Evolutionary conservation across 2,329 filamentous ascomycete species (phyloP).

Genomic region (Rhynchosporium secalis): DNA sequence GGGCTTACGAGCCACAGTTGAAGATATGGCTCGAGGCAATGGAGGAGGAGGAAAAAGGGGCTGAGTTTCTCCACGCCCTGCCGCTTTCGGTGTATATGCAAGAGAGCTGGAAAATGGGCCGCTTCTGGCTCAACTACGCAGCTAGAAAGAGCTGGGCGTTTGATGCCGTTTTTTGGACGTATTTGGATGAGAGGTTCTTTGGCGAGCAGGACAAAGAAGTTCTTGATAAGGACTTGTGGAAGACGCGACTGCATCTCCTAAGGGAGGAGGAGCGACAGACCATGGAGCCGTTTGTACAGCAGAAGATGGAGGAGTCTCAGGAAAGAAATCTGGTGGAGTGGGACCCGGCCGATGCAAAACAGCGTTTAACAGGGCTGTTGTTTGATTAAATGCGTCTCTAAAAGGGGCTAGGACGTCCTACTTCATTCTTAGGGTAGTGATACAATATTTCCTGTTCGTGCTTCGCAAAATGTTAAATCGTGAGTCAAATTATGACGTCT

Average conservation of each 20-base stretch:
- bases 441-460: no score
- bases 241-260: constrained; percentile 37
- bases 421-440: no score
- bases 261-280: constrained; percentile 32
- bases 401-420: no score
- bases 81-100: constrained; percentile 39
- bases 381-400: constrained; percentile 16
- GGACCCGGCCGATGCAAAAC: constrained; percentile 15
- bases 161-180: constrained; percentile 44
- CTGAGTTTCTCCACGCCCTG: neutral
- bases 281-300: constrained; percentile 35
- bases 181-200: constrained; percentile 41
- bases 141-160: constrained; percentile 33
- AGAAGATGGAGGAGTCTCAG: constrained; percentile 38
- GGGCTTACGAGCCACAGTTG: constrained; percentile 39
- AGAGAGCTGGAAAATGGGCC: constrained; percentile 41
- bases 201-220: constrained; percentile 32
- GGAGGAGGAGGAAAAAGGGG: constrained; percentile 34
- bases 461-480: no score
- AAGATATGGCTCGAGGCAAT: constrained; percentile 40
- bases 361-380: constrained; percentile 12
- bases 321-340: constrained; percentile 23
- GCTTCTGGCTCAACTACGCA: constrained; percentile 41
- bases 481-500: no score
- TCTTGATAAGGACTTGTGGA: constrained; percentile 33